Evolutionary conservation across 2,329 filamentous ascomycete species (phyloP), one percentile per base, ranked within the genome.

Genomic region (Xylaria sp.): DNA sequence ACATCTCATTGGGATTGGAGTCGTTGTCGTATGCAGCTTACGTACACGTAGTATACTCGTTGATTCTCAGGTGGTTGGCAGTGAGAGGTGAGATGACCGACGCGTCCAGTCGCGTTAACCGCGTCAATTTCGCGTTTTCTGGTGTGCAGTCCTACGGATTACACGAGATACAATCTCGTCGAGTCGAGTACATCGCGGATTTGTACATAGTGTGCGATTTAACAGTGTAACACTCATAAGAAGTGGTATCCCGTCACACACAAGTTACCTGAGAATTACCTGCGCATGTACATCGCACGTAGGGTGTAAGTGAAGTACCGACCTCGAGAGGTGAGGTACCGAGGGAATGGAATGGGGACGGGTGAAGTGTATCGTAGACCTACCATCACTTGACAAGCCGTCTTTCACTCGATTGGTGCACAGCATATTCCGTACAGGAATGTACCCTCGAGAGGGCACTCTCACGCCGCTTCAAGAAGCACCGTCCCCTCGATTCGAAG

Each of bases 61-160:
- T 4, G 23, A 30, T 30, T 30, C 44, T 50, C 9, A 4, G 47
- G 5, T 23, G 47, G 18, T 18, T 6, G 10, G 18, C 19, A 19
- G 23, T 34, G 51, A 30, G 51, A 37, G 9, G 37, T 10, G 37
- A 42, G 8, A 23, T 8, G 23, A 34, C 55, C 37, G 9, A 67
- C 68, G 67, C 67, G 68, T 65, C 57, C 37, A 59, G 51, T 62
- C 68, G 68, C 63, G 68, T 67, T 60, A 63, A 30, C 60, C 67
- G 67, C 63, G 68, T 67, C 61, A 65, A 19, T 60, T 62, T 70
- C 68, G 68, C 63, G 68, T 69, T 60, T 54, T 51, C 8, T 5
- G 10, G 4, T 49, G 6, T 47, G 37, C 11, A 42, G 11, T 42
- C 8, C 37, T 42, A 42, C 37, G 37, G 37, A 13, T 10, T 42